Percentiles rank a stretch among this genome's conserved stretches.
These are phyloP conservation scores for Kuraishia cidri DNA, from an alignment of 805 yeast species.

Conservation along the genomic window DNA sequence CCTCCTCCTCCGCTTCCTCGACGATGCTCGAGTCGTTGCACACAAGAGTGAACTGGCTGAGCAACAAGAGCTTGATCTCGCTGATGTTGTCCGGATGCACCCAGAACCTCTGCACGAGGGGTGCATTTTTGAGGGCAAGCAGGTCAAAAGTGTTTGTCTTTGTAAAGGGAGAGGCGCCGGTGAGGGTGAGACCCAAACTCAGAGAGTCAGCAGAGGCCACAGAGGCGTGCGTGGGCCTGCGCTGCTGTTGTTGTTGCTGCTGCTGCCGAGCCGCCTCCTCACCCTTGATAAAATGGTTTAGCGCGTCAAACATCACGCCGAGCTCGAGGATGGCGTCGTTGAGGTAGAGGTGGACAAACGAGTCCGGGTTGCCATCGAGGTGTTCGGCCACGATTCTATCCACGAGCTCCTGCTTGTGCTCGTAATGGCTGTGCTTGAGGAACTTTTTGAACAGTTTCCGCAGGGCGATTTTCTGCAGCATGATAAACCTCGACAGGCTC, in stretches of 20 bases:
- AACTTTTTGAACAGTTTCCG: conserved; percentile 70
- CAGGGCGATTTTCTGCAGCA: conserved; percentile 66
- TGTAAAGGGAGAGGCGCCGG: neutral
- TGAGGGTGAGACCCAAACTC: neutral
- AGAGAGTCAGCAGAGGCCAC: neutral
- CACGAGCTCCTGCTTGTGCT: conserved; percentile 20
- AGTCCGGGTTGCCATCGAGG: conserved; percentile 29
- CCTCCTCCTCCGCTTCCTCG: too few relatives aligned
- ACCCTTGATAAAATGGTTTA: conserved; percentile 14
- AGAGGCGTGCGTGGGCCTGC: neutral
- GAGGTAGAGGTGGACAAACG: conserved; percentile 55
- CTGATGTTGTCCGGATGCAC: conserved; percentile 53
- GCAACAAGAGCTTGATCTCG: conserved; percentile 38
- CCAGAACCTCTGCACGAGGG: conserved; percentile 32
- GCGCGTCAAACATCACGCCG: conserved; percentile 41
- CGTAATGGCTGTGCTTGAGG: conserved; percentile 29
- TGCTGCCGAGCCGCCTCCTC: neutral
- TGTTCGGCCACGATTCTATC: conserved; percentile 19
- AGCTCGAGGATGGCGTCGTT: conserved; percentile 54
- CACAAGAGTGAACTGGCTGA: conserved; percentile 30
- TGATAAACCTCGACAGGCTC: conserved; percentile 58
- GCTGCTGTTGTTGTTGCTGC: neutral
- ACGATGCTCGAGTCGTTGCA: conserved; percentile 17
- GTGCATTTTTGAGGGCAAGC: conserved; percentile 23
- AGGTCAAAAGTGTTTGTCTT: conserved; percentile 19